Percentiles rank a stretch among this genome's conserved stretches.
phyloP scores from a whole-genome alignment of 1,139 yeast species.

The Magnusiomyces sp. region DNA sequence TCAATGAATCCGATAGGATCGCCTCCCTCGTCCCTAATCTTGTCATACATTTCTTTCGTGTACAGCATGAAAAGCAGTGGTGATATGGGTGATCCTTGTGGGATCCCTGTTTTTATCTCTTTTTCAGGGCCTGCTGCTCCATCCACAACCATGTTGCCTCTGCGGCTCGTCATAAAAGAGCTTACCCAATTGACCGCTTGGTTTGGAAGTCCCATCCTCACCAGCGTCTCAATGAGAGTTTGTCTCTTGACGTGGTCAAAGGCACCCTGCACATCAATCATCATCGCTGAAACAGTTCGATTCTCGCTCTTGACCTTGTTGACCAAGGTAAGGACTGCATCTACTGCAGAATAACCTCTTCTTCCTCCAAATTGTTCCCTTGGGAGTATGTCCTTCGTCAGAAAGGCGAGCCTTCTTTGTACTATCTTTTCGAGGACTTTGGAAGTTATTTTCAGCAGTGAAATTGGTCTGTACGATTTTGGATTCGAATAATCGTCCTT shows the following conservation, averaged over 20 bases:
- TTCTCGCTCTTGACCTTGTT: too few relatives aligned
- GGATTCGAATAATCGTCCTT: constrained; percentile 3
- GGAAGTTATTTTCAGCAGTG: constrained; percentile 12
- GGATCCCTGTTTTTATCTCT: constrained; percentile 14
- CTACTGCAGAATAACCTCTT: constrained; percentile 13
- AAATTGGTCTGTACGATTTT: constrained; percentile 13
- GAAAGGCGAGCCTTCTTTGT: constrained; percentile 6
- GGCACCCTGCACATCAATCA: constrained; percentile 17
- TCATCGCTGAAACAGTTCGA: constrained; percentile 9
- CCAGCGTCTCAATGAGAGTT: constrained; percentile 8
- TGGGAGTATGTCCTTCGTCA: constrained; percentile 8
- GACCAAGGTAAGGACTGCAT: constrained; percentile 12
- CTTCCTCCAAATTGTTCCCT: constrained; percentile 14
- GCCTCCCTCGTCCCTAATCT: not conserved
- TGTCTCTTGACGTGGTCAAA: constrained; percentile 16
- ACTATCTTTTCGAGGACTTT: constrained; percentile 14
- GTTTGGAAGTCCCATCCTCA: too few relatives aligned
- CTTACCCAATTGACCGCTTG: not conserved
- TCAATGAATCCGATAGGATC: not conserved
- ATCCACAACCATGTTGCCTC: not conserved
- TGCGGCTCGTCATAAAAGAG: not conserved
- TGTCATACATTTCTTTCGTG: constrained; percentile 14
- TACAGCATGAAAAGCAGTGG: constrained; percentile 17
- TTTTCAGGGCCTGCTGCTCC: not conserved
- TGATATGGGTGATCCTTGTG: constrained; percentile 20